Percentiles rank a stretch among this genome's conserved stretches.
Evolutionary conservation across 306 rosid genomes (phyloP).

Genomic region (Rosa lucieae): DNA sequence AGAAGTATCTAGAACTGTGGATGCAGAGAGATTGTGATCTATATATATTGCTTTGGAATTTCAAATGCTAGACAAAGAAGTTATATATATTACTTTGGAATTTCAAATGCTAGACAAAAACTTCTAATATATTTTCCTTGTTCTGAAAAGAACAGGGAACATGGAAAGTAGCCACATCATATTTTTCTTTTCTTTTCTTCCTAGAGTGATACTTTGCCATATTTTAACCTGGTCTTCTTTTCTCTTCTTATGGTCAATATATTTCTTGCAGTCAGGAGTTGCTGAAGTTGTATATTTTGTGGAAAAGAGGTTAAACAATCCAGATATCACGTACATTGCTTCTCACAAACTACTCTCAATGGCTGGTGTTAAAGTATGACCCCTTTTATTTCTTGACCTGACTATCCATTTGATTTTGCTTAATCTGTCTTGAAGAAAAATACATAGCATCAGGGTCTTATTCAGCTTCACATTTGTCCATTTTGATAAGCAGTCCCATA

Average conservation of each 20-base stretch:
- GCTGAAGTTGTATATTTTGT: conserved; percentile 79
- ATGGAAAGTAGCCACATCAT: neutral
- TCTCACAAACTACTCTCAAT: conserved; percentile 78
- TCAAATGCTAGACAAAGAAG: neutral
- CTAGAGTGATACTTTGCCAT: neutral
- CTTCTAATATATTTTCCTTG: conserved; percentile 10
- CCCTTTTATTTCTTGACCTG: neutral
- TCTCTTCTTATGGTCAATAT: neutral
- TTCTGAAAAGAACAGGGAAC: neutral
- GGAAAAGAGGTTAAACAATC: conserved; percentile 68
- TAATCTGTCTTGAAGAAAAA: neutral
- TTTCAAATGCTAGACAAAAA: neutral
- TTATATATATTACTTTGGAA: neutral
- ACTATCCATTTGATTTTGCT: neutral
- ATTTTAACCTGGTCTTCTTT: neutral
- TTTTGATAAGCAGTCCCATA: neutral
- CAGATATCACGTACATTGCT: conserved; percentile 62
- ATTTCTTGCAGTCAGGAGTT: conserved; percentile 74
- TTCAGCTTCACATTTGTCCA: neutral
- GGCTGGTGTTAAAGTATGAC: conserved; percentile 87
- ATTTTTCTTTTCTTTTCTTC: neutral
- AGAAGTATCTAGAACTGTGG: neutral
- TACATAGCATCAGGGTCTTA: neutral
- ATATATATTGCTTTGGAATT: neutral
- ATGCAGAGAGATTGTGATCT: neutral